Evolutionary conservation across 345 rosid genomes (phyloP).

Genomic region (Iberis pinnata): DNA sequence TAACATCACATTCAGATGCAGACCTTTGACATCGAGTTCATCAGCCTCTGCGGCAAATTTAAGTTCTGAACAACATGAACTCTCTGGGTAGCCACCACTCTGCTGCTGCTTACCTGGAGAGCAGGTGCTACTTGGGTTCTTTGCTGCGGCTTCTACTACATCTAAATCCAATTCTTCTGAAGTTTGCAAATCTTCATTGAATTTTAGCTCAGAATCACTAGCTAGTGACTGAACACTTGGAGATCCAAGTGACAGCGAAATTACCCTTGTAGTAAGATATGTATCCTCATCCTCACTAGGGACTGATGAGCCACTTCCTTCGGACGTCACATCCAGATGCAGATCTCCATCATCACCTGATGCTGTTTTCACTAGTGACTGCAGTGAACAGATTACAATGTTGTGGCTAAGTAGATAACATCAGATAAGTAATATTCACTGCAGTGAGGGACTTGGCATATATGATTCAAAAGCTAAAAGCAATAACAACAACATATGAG

Average conservation of each 20-base stretch:
- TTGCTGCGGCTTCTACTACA: constrained; percentile 11
- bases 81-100: constrained; percentile 8
- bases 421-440: background rate
- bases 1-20: constrained; percentile 31
- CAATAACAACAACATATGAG: constrained; percentile 1
- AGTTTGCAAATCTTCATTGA: constrained; percentile 19
- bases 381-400: constrained; percentile 12
- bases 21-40: constrained; percentile 9
- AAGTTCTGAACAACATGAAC: constrained; percentile 19
- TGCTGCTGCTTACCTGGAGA: constrained; percentile 1
- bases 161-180: constrained; percentile 18
- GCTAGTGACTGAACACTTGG: constrained; percentile 7
- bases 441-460: constrained; percentile 8
- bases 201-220: constrained; percentile 27
- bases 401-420: constrained; percentile 2
- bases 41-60: constrained; percentile 9
- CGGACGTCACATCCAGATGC: constrained; percentile 35
- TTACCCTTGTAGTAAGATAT: constrained; percentile 24
- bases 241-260: constrained; percentile 25
- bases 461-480: constrained; percentile 1
- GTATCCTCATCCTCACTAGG: constrained; percentile 36
- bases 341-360: constrained; percentile 32
- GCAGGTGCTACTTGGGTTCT: constrained; percentile 12
- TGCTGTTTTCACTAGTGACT: constrained; percentile 16
- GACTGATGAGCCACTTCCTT: constrained; percentile 33